phyloP scores from a whole-genome alignment of 176 grass and related monocot genomes.

The Typha latifolia region DNA sequence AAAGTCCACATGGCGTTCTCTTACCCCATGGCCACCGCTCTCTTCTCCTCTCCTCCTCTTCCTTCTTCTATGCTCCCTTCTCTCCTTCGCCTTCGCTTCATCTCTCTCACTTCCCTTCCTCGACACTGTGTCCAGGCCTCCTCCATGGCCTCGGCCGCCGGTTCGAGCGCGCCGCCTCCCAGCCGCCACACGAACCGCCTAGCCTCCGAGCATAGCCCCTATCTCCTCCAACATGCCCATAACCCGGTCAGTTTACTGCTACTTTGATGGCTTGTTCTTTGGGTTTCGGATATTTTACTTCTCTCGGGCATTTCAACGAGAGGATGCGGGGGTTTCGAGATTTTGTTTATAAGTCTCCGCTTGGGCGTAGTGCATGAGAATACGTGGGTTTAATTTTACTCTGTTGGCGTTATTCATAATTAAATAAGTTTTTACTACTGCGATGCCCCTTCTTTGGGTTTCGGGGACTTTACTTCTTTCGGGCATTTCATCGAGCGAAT shows the following conservation, averaged over 20 bases:
- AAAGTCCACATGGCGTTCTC: constrained; percentile 29
- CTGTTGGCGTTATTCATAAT: neutral
- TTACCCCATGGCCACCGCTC: neutral
- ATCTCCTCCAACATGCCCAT: constrained; percentile 95
- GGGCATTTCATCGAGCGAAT: constrained; percentile 24
- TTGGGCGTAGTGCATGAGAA: neutral
- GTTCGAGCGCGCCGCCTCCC: constrained; percentile 10
- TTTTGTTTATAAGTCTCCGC: neutral
- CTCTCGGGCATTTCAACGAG: constrained; percentile 22
- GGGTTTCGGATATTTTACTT: neutral
- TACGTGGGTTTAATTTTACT: neutral
- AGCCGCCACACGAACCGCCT: constrained; percentile 58
- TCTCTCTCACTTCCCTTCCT: neutral
- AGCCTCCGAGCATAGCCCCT: constrained; percentile 87
- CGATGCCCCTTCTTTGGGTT: too few species aligned
- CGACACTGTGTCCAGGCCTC: constrained; percentile 6
- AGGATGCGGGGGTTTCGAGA: neutral
- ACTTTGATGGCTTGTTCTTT: too few species aligned
- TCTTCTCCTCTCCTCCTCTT: constrained; percentile 5
- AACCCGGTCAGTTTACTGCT: constrained; percentile 43
- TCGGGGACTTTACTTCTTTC: neutral
- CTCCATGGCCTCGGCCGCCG: constrained; percentile 21
- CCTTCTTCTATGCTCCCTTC: constrained; percentile 7
- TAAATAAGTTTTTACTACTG: too few species aligned
- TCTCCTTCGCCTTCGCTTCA: constrained; percentile 11